Percentiles rank a stretch among this genome's conserved stretches.
These are phyloP conservation scores for Heracleum sosnowskyi DNA, from an alignment of 129 eudicot species.

Conservation along the genomic window DNA sequence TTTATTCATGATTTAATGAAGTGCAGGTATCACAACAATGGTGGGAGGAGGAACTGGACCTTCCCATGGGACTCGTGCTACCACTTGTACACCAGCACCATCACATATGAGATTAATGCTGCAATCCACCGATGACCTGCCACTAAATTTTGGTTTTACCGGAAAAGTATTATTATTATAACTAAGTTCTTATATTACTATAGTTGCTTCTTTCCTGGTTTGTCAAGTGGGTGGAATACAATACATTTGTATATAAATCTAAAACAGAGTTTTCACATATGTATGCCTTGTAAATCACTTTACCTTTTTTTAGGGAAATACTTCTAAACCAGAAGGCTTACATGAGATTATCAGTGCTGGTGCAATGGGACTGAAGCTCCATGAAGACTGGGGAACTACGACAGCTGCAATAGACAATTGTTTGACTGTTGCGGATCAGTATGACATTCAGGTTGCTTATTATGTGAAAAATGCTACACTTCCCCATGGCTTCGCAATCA, in stretches of 20 bases:
- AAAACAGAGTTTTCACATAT: background rate
- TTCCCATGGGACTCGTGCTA: slow-evolving; percentile 91
- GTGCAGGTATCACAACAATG: slow-evolving; percentile 79
- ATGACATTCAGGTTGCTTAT: slow-evolving; percentile 71
- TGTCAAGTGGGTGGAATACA: background rate
- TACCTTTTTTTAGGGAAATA: slow-evolving; percentile 54
- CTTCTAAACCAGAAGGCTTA: slow-evolving; percentile 76
- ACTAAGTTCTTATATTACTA: background rate
- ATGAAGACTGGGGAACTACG: slow-evolving; percentile 99
- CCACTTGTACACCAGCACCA: slow-evolving; percentile 93
- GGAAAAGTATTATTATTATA: slow-evolving; percentile 56
- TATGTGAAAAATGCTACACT: background rate
- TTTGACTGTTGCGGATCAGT: slow-evolving; percentile 74
- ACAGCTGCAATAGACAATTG: slow-evolving; percentile 91
- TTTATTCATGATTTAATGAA: slow-evolving; percentile 5
- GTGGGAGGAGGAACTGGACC: slow-evolving; percentile 99
- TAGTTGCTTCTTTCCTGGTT: slow-evolving; percentile 8
- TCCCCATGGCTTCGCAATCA: background rate
- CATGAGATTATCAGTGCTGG: slow-evolving; percentile 90
- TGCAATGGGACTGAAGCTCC: slow-evolving; percentile 98
- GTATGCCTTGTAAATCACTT: background rate
- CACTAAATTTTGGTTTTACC: slow-evolving; percentile 91
- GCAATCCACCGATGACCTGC: slow-evolving; percentile 86
- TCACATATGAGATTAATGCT: slow-evolving; percentile 81
- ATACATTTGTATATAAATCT: background rate